Base-by-base conservation (phyloP, 2,329 filamentous ascomycete species). In the Penicillium sp. region DNA sequence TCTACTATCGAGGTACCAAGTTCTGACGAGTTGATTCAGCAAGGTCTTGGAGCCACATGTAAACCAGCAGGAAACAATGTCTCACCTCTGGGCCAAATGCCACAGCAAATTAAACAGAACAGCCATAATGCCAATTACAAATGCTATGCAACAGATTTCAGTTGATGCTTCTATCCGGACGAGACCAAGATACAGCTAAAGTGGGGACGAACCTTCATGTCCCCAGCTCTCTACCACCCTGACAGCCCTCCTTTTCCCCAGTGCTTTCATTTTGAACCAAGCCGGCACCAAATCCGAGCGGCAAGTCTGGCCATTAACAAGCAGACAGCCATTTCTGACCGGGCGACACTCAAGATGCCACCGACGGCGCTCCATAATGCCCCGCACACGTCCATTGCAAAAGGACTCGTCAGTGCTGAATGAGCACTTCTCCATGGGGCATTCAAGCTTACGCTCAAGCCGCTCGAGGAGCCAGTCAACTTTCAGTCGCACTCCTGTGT, bases 381-480 rank as follows among this genome's bases (percentile, higher is more conserved):
- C 59, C 7, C 69, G 66, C 26, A 78, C 72, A n/a, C 72, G 66
- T n/a, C 57, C 59, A 39, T 72, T 74, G 55, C 76, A 78, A 53
- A 78, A 78, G 0, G 67, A 60, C 44, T 74, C 74, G 56, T 78
- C 76, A 5, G 74, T 78, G 8, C 71, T 68, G 43, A 78, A 72
- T 2, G 70, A 73, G 50, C 75, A 77, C 51, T 72, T 73, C 57
- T 72, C 72, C 68, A 83, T 85, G 5, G 86, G 88, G 62, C 86
- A 88, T 61, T 88, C 83, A 9, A 90, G 79, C 56, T 87, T 84
- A 35, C 85, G 76, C 44, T 76, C 80, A 18, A 85, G 80, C 13
- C 87, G 81, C 62, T 87, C 80, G 56, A 89, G 78, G 5, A 90
- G 77, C 88, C 88, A 90, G 55, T 83, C 81, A 13, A 90, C 81